Percentiles rank a stretch among this genome's conserved stretches.
These are phyloP conservation scores for Nakazawaea peltata DNA, from an alignment of 805 yeast genomes.

Conservation along the genomic window DNA sequence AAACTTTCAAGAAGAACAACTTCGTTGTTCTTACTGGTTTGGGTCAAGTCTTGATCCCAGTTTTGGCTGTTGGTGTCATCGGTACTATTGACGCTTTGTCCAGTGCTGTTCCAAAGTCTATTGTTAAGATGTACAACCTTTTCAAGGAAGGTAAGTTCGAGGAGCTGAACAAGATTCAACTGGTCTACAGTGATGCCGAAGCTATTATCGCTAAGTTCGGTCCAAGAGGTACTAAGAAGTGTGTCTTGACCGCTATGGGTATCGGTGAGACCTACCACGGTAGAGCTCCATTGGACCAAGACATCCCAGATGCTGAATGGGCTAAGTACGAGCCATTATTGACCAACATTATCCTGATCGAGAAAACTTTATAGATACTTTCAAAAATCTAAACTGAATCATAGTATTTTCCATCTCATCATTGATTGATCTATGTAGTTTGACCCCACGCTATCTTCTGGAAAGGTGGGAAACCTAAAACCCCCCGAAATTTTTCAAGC, in stretches of 20 bases:
- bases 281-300: slow-evolving; percentile 38
- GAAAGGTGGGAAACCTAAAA: no score
- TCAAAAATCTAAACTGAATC: neutral
- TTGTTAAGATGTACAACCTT: slow-evolving; percentile 31
- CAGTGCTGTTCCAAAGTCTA: slow-evolving; percentile 44
- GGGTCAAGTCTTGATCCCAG: slow-evolving; percentile 43
- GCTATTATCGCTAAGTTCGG: slow-evolving; percentile 33
- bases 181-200: slow-evolving; percentile 35
- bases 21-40: slow-evolving; percentile 41
- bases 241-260: slow-evolving; percentile 27
- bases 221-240: slow-evolving; percentile 40
- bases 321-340: slow-evolving; percentile 13
- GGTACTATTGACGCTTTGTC: slow-evolving; percentile 48
- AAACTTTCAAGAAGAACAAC: slow-evolving; percentile 27
- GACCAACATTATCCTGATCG: slow-evolving; percentile 10
- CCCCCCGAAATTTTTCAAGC: no score
- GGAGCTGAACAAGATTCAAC: slow-evolving; percentile 35
- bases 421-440: no score
- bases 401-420: neutral
- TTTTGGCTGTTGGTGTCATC: slow-evolving; percentile 34
- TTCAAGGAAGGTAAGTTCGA: slow-evolving; percentile 29
- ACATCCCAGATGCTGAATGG: slow-evolving; percentile 24
- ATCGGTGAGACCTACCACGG: slow-evolving; percentile 37
- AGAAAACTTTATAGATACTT: slow-evolving; percentile 10
- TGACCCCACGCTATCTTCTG: no score